phyloP scores from a whole-genome alignment of 139 green algal species.

The Zygnema cylindricum region DNA sequence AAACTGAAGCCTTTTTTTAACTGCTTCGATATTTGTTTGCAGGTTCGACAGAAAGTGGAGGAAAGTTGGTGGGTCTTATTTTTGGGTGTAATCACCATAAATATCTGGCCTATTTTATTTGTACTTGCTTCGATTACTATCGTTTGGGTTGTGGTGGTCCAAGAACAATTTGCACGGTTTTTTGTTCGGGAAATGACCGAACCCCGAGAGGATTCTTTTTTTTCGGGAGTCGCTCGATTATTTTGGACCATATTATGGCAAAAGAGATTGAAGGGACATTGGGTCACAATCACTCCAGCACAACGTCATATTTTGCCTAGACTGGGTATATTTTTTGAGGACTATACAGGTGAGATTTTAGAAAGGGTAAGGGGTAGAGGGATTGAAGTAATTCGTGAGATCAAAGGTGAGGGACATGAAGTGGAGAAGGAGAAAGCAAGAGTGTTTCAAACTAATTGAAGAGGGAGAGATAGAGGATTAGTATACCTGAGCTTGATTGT shows the following conservation, averaged over 20 bases:
- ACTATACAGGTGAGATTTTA: constrained; percentile 30
- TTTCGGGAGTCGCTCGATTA: neutral
- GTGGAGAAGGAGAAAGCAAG: neutral
- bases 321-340: constrained; percentile 43
- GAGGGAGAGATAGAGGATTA: neutral
- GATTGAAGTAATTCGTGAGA: neutral
- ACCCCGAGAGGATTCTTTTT: neutral
- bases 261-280: constrained; percentile 48
- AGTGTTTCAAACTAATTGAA: neutral
- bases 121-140: constrained; percentile 22
- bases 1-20: no score
- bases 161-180: constrained; percentile 36
- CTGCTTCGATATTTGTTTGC: no score
- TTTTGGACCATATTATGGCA: constrained; percentile 28
- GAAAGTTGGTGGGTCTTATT: neutral
- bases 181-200: constrained; percentile 53
- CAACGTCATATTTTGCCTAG: constrained; percentile 9
- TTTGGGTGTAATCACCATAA: constrained; percentile 17
- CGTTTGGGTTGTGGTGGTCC: neutral
- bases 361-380: no score
- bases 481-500: neutral
- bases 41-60: constrained; percentile 21
- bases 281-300: constrained; percentile 42
- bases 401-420: neutral
- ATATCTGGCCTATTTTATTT: constrained; percentile 29